These are phyloP conservation scores for Xylaria telfairii DNA, from an alignment of 495 filamentous ascomycete species.

Conservation along the genomic window DNA sequence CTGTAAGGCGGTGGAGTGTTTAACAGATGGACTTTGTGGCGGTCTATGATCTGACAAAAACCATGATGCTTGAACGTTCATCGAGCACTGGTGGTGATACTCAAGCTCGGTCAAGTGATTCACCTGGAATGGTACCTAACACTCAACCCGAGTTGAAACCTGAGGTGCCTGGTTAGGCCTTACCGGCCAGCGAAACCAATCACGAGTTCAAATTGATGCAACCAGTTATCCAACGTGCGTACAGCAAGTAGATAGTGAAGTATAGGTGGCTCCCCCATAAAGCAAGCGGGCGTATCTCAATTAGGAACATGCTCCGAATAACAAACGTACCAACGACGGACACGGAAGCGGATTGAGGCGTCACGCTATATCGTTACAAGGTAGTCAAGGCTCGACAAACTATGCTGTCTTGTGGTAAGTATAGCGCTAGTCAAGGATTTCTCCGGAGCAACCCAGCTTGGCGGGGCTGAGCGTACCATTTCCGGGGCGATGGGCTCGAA, in stretches of 20 bases:
- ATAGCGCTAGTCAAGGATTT: neutral
- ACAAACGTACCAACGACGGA: neutral
- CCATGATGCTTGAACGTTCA: neutral
- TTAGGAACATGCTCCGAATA: neutral
- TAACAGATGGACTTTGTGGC: neutral
- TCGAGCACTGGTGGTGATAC: neutral
- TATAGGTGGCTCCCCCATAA: neutral
- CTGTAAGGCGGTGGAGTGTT: neutral
- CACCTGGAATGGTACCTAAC: neutral
- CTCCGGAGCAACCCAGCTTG: conserved; percentile 2
- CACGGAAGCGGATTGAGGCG: neutral
- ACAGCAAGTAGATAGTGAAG: neutral
- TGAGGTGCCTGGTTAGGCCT: neutral
- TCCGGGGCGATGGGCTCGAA: neutral
- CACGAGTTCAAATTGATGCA: neutral
- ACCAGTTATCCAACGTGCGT: neutral
- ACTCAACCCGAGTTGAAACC: neutral
- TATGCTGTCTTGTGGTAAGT: neutral
- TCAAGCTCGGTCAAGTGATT: neutral
- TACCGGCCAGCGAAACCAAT: neutral
- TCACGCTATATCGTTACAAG: neutral
- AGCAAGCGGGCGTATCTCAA: neutral
- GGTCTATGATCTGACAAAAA: neutral
- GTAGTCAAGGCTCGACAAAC: neutral
- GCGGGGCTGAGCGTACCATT: neutral